Base-by-base conservation (phyloP, 2,329 filamentous ascomycete genomes). In the Neocatenulostroma microsporum region DNA sequence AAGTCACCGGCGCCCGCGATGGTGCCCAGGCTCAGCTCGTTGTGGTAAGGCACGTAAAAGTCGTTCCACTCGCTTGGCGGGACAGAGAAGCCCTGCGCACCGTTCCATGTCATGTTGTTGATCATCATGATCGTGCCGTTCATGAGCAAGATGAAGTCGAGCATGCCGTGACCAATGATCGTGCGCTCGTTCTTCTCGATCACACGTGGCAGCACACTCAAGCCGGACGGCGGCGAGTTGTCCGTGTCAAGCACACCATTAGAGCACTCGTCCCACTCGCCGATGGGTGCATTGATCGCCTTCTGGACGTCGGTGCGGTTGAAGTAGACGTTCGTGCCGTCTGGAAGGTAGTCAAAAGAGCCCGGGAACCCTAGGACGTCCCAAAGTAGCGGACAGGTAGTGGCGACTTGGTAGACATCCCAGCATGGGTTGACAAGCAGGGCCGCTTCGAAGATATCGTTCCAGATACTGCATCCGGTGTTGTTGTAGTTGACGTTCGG, bases 81-180 rank as follows among this genome's bases (percentile, higher is more conserved):
- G 1, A 58, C 55, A 45, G 78, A 73, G 66, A 89, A 88, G 0
- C 84, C 84, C 34, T 82, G 74, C 28, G 68, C 57, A 4, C 82
- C 83, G 39, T 76, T 75, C 77, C 78, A 89, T 0, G 82, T 87
- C 78, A 88, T 84, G 63, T 87, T 87, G 55, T 89, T 83, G 40
- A 88, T 78, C 1, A 73, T 72, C 5, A 85, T 64, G 1, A 89
- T 66, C 0, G 82, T 82, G 12, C 82, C 83, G 55, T 83, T 82
- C 50, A 70, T 66, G 17, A 80, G 65, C 8, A 85, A 68, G 41
- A 83, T 70, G 53, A 72, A 82, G 61, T 87, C 84, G 9, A 81
- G 69, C 32, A 73, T 64, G 9, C 82, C 84, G 52, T 88, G 82
- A 3, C 70, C 80, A 51, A 91, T 77, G 47, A 91, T 70, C 7